Percentiles rank a stretch among this genome's conserved stretches.
Evolutionary conservation across 2,329 filamentous ascomycete genomes (phyloP).

Genomic region (Ceratocystis ficicola): DNA sequence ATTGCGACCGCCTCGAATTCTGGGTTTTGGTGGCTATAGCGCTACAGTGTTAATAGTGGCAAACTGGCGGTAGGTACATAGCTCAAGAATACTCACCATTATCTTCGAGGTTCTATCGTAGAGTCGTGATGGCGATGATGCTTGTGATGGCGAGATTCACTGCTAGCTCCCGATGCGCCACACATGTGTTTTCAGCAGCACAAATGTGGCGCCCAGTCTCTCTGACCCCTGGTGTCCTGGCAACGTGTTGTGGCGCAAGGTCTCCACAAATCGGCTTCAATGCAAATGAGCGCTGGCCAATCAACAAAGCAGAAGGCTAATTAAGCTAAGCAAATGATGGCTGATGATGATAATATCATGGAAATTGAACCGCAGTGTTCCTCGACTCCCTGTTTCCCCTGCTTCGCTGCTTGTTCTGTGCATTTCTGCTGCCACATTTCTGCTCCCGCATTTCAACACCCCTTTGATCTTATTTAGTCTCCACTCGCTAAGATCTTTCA

Average conservation of each 20-base stretch:
- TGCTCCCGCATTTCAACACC: not conserved
- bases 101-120: not conserved
- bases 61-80: not conserved
- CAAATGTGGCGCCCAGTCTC: not conserved
- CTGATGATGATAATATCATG: slow-evolving; percentile 10
- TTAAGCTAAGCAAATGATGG: not conserved
- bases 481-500: not conserved
- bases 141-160: not conserved
- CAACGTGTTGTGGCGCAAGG: slow-evolving; percentile 11
- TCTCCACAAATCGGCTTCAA: not conserved
- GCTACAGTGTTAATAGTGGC: not conserved
- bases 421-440: not conserved
- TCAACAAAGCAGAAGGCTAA: not conserved
- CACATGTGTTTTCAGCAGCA: not conserved
- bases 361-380: not conserved
- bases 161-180: not conserved
- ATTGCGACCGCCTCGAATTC: not conserved
- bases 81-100: not conserved
- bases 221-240: not conserved
- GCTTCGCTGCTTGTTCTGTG: not conserved
- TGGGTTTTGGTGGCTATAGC: not conserved
- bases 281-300: not conserved
- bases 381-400: not conserved
- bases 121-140: not conserved
- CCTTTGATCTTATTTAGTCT: slow-evolving; percentile 3